Base-by-base conservation (phyloP, 192 early-diverging fungal genomes). In the Coemansia sp. region DNA sequence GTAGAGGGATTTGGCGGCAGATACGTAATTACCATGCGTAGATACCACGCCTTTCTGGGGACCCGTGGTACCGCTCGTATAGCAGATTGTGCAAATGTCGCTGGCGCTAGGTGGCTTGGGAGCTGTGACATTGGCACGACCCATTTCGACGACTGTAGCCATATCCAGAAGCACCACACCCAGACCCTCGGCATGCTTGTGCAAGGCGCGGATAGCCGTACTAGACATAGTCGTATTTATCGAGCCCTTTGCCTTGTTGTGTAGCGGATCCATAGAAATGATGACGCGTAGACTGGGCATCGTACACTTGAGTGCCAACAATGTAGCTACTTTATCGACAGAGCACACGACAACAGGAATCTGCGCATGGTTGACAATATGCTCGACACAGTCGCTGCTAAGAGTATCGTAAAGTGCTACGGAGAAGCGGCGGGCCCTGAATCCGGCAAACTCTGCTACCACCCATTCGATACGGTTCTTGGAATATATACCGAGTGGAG, bases 351-450 rank as follows among this genome's bases (percentile, higher is more conserved):
- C 64, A 22, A 89, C 76, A 8, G 85, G 72, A 46, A 91, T 76
- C 47, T 93, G 92, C 8, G 92, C 85, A 53, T 94, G 92, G 71
- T 92, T 94, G 40, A 95, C 69, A 20, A 96, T 92, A 62, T 89
- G 93, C 78, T 90, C 87, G 41, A 95, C 79, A 2, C 90, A 85
- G 27, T 93, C 90, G 5, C 88, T 85, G 62, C 92, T 95, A 5
- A 96, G 81, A n/a, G 94, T 93, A 71, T 97, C 95, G 74, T 95
- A 94, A 29, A 98, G 80, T 1, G 94, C 89, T 11, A 95, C 93
- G 3, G 84, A 82, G 70, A 81, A 85, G 20, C 89, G 66, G 18
- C 84, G 79, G 44, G 90, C 88, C 16, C 87, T 74, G 65, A 87
- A 86, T 13, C 86, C 85, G 9, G 85, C 91, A 46, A 88, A 81